phyloP scores from a whole-genome alignment of 805 yeast species.

The Candida namnaoensis region DNA sequence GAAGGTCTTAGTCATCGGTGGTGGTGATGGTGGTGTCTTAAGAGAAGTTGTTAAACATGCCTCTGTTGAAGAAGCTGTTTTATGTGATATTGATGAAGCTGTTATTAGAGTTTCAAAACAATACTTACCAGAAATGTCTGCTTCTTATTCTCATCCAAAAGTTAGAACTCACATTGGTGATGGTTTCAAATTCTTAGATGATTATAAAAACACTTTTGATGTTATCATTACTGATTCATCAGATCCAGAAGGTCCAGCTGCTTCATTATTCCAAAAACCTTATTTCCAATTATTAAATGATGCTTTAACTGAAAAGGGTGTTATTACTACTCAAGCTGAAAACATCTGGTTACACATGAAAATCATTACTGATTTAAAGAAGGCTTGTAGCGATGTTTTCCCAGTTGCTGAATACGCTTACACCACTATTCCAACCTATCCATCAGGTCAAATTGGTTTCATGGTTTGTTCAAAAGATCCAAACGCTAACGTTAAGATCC shows the following conservation, averaged over 20 bases:
- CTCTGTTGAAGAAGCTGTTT: constrained; percentile 51
- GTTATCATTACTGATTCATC: constrained; percentile 87
- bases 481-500: constrained; percentile 34
- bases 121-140: constrained; percentile 73
- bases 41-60: constrained; percentile 80
- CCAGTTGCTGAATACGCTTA: constrained; percentile 58
- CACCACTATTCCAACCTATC: constrained; percentile 81
- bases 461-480: constrained; percentile 60
- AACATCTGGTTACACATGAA: constrained; percentile 66
- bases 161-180: constrained; percentile 66
- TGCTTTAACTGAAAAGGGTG: constrained; percentile 54
- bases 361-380: constrained; percentile 37
- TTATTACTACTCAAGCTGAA: constrained; percentile 79
- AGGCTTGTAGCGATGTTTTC: constrained; percentile 46
- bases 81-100: constrained; percentile 85
- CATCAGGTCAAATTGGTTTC: constrained; percentile 82
- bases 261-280: constrained; percentile 69
- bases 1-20: constrained; percentile 81
- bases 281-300: constrained; percentile 62
- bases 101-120: constrained; percentile 67
- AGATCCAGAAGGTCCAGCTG: constrained; percentile 96
- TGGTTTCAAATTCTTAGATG: constrained; percentile 65
- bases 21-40: constrained; percentile 94
- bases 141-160: constrained; percentile 51
- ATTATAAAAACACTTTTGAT: constrained; percentile 48